phyloP scores from a whole-genome alignment of 2,329 filamentous ascomycete genomes.

The Arthroderma uncinatum region DNA sequence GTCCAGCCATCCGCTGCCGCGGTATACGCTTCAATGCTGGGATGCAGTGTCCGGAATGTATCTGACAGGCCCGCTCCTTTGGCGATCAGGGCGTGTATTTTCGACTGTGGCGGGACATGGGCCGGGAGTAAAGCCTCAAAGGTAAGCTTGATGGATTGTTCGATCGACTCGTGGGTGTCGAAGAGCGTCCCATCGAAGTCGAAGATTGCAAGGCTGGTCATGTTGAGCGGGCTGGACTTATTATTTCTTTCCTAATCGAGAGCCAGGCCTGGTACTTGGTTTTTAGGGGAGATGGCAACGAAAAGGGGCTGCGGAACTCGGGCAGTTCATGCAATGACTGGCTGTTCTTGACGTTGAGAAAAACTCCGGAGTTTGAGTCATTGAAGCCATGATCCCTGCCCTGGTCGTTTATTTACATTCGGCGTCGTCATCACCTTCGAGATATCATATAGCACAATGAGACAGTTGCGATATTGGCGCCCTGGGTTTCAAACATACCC shows the following conservation, averaged over 20 bases:
- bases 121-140: conserved; percentile 8
- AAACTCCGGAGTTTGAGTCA: no score
- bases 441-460: background rate
- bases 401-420: background rate
- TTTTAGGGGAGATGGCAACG: no score
- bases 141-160: conserved; percentile 11
- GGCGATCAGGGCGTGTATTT: conserved; percentile 11
- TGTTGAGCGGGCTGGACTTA: background rate
- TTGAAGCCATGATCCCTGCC: background rate
- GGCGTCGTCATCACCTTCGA: conserved; percentile 1
- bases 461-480: background rate
- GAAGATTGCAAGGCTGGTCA: conserved; percentile 10
- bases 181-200: conserved; percentile 13
- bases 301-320: no score
- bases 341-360: background rate
- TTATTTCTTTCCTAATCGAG: background rate
- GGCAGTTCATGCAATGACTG: no score
- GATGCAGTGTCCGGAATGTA: conserved; percentile 10
- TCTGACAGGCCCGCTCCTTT: conserved; percentile 9
- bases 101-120: conserved; percentile 7
- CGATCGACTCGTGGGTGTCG: conserved; percentile 12
- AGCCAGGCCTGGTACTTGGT: background rate
- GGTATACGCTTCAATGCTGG: background rate
- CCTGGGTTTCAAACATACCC: no score
- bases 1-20: conserved; percentile 6